Percentiles rank a stretch among this genome's conserved stretches.
Evolutionary conservation across 805 yeast genomes (phyloP).

Genomic region (Yarrowia hollandica): DNA sequence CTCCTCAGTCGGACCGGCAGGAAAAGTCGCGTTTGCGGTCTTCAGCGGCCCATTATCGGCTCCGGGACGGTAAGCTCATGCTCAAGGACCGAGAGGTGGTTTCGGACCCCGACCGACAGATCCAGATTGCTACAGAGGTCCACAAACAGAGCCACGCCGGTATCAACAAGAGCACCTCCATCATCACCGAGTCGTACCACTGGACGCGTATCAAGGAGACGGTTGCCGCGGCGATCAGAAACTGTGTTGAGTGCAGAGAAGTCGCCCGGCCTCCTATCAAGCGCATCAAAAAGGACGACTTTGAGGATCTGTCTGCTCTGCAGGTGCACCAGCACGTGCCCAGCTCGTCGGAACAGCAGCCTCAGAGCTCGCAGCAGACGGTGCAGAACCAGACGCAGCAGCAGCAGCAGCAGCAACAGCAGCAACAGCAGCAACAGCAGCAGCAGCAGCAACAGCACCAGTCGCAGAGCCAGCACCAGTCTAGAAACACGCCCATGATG

Average conservation of each 20-base stretch:
- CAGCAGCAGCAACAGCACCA: slow-evolving; percentile 5
- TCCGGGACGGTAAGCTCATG: slow-evolving; percentile 70
- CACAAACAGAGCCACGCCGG: slow-evolving; percentile 80
- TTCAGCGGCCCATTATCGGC: slow-evolving; percentile 69
- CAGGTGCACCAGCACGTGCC: slow-evolving; percentile 15
- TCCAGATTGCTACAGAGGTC: slow-evolving; percentile 67
- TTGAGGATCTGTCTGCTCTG: slow-evolving; percentile 33
- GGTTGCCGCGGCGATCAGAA: slow-evolving; percentile 72
- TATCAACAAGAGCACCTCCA: slow-evolving; percentile 80
- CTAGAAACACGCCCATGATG: background rate
- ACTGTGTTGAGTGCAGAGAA: slow-evolving; percentile 73
- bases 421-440: slow-evolving; percentile 5
- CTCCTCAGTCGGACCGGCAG: slow-evolving; percentile 74
- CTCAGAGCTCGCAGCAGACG: background rate
- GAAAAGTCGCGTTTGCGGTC: slow-evolving; percentile 88
- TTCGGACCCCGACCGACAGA: slow-evolving; percentile 69
- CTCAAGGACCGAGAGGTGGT: slow-evolving; percentile 83
- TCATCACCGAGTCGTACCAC: slow-evolving; percentile 76
- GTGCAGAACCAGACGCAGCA: slow-evolving; percentile 18
- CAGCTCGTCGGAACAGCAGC: background rate
- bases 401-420: slow-evolving; percentile 28
- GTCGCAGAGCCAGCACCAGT: background rate
- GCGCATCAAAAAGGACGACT: slow-evolving; percentile 35
- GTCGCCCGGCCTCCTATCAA: slow-evolving; percentile 39
- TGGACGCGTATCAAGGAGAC: slow-evolving; percentile 92